Conservation (phyloP, 441 rosid genomes). For the Populus hybrid region DNA sequence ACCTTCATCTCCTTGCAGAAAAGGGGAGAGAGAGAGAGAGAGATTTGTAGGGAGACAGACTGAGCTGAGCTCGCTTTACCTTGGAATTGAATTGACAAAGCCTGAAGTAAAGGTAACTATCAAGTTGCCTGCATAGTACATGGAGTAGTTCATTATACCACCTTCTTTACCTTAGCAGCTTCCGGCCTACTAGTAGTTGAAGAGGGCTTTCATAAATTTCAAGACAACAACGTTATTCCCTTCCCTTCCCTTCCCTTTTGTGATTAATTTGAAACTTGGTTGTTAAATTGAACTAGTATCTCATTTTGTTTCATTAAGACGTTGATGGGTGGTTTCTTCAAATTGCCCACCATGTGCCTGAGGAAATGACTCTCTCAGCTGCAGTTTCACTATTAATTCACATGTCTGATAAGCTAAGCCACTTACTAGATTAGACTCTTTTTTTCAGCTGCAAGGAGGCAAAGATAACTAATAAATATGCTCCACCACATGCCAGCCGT, state of each 20-base stretch:
- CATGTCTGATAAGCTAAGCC: neutral
- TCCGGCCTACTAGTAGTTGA: neutral
- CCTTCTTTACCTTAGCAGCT: neutral
- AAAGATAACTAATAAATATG: slow-evolving; percentile 22
- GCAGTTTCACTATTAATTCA: neutral
- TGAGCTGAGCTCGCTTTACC: neutral
- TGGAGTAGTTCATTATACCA: neutral
- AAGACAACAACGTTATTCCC: neutral
- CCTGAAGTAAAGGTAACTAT: neutral
- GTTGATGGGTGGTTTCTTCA: neutral
- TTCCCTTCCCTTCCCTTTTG: neutral
- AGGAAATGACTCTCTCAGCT: neutral
- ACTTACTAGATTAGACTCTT: neutral
- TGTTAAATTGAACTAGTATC: neutral
- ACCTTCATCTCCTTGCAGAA: neutral
- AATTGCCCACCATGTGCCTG: neutral
- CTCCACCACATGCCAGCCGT: slow-evolving; percentile 22
- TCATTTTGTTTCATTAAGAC: neutral
- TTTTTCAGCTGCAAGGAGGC: neutral
- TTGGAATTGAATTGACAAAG: neutral
- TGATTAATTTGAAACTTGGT: neutral
- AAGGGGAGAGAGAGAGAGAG: neutral
- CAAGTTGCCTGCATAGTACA: neutral
- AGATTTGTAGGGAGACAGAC: too few species aligned
- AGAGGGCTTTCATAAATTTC: neutral